Base-by-base conservation (phyloP, 768 basidiomycete genomes). In the Mycena polygramma region DNA sequence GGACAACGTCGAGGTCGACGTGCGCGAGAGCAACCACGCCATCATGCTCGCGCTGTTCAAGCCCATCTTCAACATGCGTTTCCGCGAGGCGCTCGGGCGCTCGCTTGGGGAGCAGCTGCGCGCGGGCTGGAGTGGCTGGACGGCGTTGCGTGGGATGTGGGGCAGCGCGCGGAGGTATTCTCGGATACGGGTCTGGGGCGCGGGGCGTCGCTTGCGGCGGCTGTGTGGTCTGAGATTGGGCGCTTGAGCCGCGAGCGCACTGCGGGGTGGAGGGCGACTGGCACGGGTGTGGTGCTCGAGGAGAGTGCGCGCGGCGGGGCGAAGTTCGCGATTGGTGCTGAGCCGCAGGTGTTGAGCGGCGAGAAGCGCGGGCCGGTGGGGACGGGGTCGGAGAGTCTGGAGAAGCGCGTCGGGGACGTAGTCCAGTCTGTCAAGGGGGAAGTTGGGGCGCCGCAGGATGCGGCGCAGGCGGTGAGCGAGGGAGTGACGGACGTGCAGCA, bases 211-310 rank as follows among this genome's bases (percentile, higher is more conserved):
- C 75, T 90, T 39, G 77, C 87, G n/a, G 89, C 88, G 3, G 92
- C 89, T 0, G 73, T 91, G 10, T 92, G 91, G 91, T 90, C 89
- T 70, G 92, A 93, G 77, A 68, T 92, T 0, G 92, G 92, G 0
- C 83, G 86, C 54, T 52, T 93, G n/a, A 80, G 83, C 68, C 81
- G 85, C 43, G 78, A 80, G 72, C 74, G 79, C 1, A 71, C 70
- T 51, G 79, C 77, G 54, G 48, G 83, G 0, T 86, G 86, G 85
- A 80, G 75, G 30, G 87, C 88, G 4, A 93, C 92, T 0, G 87
- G 92, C 0, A 90, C 89, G 0, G 92, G 92, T 0, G 69, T 93
- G 9, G 80, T 93, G 57, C 84, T 89, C 51, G 86, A 90, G 74
- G 87, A 87, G 45, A 68, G 71, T 0, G 67, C 69, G 19, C 75